phyloP scores from a whole-genome alignment of 441 rosid species.

The Arabidopsis hybrid region DNA sequence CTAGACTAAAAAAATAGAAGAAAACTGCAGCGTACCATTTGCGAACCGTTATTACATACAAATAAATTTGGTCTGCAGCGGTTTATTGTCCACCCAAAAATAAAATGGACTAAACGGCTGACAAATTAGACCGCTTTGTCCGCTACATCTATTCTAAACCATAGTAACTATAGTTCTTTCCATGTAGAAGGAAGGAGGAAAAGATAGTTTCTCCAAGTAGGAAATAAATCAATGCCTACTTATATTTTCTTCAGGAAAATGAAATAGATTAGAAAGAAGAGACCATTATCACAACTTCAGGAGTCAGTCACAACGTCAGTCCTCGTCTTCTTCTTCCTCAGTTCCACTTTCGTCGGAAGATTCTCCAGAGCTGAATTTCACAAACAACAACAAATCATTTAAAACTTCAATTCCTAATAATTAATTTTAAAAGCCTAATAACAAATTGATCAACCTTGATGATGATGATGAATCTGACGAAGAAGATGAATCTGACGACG shows the following conservation, averaged over 20 bases:
- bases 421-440: neutral
- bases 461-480: neutral
- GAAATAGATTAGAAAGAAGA: neutral
- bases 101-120: no score
- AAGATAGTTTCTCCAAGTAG: no score
- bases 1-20: no score
- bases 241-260: neutral
- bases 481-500: neutral
- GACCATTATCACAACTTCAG: neutral
- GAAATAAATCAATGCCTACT: neutral
- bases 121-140: no score
- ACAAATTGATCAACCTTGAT: constrained; percentile 16
- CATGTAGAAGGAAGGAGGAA: no score
- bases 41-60: no score
- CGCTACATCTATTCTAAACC: no score
- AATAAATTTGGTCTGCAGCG: no score
- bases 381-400: constrained; percentile 30
- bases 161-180: no score
- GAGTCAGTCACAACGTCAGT: neutral
- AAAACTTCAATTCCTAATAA: neutral
- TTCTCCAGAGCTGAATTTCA: constrained; percentile 5
- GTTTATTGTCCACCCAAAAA: no score
- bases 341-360: neutral
- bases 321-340: neutral
- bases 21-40: no score